phyloP scores from a whole-genome alignment of 768 basidiomycete genomes.

The Pulveroboletus ravenelii region DNA sequence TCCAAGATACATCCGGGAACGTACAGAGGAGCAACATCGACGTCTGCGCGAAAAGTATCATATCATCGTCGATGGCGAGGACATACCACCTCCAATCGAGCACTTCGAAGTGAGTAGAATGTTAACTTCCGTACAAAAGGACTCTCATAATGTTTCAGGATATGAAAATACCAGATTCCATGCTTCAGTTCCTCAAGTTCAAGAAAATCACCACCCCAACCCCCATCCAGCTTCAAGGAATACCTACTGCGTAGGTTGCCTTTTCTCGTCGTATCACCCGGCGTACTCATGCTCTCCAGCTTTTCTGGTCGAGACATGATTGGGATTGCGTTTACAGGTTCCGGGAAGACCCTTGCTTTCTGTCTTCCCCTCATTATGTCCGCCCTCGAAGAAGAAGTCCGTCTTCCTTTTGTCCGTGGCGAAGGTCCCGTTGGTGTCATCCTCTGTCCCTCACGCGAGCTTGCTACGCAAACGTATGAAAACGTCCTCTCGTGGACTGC shows the following conservation, averaged over 20 bases:
- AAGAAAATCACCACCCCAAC: slow-evolving; percentile 86
- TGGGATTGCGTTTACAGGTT: slow-evolving; percentile 98
- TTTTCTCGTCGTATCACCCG: neutral
- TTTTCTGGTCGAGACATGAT: slow-evolving; percentile 97
- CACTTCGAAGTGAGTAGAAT: slow-evolving; percentile 61
- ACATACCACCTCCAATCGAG: slow-evolving; percentile 90
- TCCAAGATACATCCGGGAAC: slow-evolving; percentile 74
- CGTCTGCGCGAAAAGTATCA: slow-evolving; percentile 85
- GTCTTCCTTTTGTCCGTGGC: slow-evolving; percentile 82
- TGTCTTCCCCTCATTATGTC: slow-evolving; percentile 97
- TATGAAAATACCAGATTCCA: slow-evolving; percentile 94
- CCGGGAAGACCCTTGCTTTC: slow-evolving; percentile 98
- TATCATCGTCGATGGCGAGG: slow-evolving; percentile 91
- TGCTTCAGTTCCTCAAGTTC: slow-evolving; percentile 76
- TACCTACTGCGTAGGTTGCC: slow-evolving; percentile 80
- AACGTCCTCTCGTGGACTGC: slow-evolving; percentile 85
- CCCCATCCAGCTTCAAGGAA: slow-evolving; percentile 95
- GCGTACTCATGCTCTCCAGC: slow-evolving; percentile 36
- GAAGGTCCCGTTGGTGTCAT: slow-evolving; percentile 98
- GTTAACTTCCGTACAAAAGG: neutral
- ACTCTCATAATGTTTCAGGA: slow-evolving; percentile 49
- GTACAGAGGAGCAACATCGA: slow-evolving; percentile 63
- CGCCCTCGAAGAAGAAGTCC: slow-evolving; percentile 88
- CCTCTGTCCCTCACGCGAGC: slow-evolving; percentile 94
- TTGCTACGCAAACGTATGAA: slow-evolving; percentile 96